phyloP scores from a whole-genome alignment of 495 filamentous ascomycete genomes.

The Aspergillus bridgeri region DNA sequence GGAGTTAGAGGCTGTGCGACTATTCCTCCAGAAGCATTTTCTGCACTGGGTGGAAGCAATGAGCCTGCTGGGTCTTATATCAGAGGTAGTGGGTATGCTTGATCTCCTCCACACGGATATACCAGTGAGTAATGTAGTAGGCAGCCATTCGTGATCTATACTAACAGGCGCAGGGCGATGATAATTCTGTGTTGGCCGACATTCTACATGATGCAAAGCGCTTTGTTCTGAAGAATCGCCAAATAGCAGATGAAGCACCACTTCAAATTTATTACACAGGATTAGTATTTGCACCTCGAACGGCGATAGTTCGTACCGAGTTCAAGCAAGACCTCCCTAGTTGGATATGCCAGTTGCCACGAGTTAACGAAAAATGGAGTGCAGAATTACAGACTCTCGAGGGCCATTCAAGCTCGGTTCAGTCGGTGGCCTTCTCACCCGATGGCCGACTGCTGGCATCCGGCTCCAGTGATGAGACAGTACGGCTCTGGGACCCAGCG shows the following conservation, averaged over 20 bases:
- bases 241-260: constrained; percentile 25
- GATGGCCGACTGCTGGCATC: constrained; percentile 10
- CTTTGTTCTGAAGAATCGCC: constrained; percentile 26
- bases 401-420: constrained; percentile 9
- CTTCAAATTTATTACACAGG: constrained; percentile 13
- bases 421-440: constrained; percentile 4
- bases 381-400: constrained; percentile 16
- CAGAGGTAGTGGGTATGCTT: constrained; percentile 24
- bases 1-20: constrained; percentile 21
- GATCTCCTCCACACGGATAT: too few relatives aligned
- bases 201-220: constrained; percentile 32
- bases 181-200: too few relatives aligned
- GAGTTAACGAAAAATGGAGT: constrained; percentile 5
- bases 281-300: constrained; percentile 14
- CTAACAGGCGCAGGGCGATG: too few relatives aligned
- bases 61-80: constrained; percentile 30
- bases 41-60: constrained; percentile 45
- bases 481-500: too few relatives aligned
- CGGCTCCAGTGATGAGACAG: constrained; percentile 12
- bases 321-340: constrained; percentile 3
- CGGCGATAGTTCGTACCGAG: constrained; percentile 3
- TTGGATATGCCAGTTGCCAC: not conserved
- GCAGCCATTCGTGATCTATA: too few relatives aligned
- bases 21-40: constrained; percentile 40
- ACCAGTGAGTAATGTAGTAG: too few relatives aligned